Conservation (phyloP, 2,329 filamentous ascomycete species). For the Pseudocercospora fuligena region DNA sequence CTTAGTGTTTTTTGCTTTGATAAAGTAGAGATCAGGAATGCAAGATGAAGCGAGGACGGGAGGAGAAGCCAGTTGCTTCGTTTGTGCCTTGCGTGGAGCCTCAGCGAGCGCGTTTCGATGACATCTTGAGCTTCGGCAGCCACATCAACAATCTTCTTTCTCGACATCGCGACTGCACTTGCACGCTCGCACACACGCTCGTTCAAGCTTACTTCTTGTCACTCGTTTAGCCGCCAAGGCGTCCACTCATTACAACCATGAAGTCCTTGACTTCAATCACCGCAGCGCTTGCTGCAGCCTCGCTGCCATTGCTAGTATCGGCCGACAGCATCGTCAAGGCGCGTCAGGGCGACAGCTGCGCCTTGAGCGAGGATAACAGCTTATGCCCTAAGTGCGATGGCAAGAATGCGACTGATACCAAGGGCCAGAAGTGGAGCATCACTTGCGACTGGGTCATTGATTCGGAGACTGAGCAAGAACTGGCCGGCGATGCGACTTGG, state of each 20-base stretch:
- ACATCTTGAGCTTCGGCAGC: neutral
- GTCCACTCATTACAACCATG: slow-evolving; percentile 51
- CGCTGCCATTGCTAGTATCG: slow-evolving; percentile 13
- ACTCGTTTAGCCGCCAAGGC: slow-evolving; percentile 43
- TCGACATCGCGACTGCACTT: slow-evolving; percentile 1
- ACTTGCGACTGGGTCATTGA: slow-evolving; percentile 30
- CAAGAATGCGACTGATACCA: slow-evolving; percentile 28
- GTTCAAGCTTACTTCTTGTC: slow-evolving; percentile 5
- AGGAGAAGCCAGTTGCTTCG: neutral
- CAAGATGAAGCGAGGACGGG: slow-evolving; percentile 11
- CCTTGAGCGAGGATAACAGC: slow-evolving; percentile 9
- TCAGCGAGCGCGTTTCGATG: neutral
- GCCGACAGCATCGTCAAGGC: slow-evolving; percentile 20
- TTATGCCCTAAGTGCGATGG: slow-evolving; percentile 35
- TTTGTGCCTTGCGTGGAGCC: slow-evolving; percentile 14
- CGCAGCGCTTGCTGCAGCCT: slow-evolving; percentile 17
- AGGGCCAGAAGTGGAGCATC: slow-evolving; percentile 29
- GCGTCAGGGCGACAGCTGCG: slow-evolving; percentile 20
- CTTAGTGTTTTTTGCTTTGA: neutral
- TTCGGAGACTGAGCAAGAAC: slow-evolving; percentile 20
- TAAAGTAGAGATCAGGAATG: slow-evolving; percentile 13
- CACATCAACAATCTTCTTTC: slow-evolving; percentile 8
- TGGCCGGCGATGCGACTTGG: slow-evolving; percentile 20
- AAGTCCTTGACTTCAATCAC: slow-evolving; percentile 21
- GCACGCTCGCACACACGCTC: slow-evolving; percentile 1